Conservation (phyloP, 2,329 filamentous ascomycete species). For the Diaporthe amygdali region DNA sequence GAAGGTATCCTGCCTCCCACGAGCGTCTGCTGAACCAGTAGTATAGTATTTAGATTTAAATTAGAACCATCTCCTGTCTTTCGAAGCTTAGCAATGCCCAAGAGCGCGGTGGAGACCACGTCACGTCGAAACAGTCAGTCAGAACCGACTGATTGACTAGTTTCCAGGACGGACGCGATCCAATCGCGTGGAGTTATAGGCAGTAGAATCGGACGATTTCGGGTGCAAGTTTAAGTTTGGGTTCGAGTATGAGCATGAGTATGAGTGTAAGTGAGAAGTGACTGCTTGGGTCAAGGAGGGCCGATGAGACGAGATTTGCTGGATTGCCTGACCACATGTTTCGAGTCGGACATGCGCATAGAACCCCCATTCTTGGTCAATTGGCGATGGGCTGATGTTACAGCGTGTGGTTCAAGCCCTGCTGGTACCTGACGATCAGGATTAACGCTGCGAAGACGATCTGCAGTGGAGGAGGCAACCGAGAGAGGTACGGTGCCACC, state of each 20-base stretch:
- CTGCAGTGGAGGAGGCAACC: neutral
- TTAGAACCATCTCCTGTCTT: neutral
- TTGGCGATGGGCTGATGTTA: neutral
- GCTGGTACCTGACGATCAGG: constrained; percentile 15
- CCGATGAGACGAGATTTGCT: neutral
- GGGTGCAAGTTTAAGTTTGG: neutral
- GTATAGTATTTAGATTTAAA: neutral
- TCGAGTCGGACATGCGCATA: neutral
- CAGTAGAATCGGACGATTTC: neutral
- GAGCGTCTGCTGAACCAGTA: constrained; percentile 16
- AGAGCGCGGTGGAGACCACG: neutral
- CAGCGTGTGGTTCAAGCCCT: neutral
- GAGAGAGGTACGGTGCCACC: neutral
- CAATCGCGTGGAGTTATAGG: neutral
- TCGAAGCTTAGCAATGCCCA: neutral
- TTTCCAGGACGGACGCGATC: neutral
- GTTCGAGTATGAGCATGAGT: neutral
- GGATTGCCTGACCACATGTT: constrained; percentile 1
- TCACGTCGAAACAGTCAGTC: neutral
- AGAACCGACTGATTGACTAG: neutral
- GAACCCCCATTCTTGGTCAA: neutral
- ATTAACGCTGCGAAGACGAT: neutral
- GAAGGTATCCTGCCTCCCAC: constrained; percentile 46
- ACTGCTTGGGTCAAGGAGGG: neutral
- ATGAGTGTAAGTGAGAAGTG: neutral